Evolutionary conservation across 177 flowering plant species (phyloP), one percentile per base, ranked within the genome.

Genomic region (Telopea speciosissima): DNA sequence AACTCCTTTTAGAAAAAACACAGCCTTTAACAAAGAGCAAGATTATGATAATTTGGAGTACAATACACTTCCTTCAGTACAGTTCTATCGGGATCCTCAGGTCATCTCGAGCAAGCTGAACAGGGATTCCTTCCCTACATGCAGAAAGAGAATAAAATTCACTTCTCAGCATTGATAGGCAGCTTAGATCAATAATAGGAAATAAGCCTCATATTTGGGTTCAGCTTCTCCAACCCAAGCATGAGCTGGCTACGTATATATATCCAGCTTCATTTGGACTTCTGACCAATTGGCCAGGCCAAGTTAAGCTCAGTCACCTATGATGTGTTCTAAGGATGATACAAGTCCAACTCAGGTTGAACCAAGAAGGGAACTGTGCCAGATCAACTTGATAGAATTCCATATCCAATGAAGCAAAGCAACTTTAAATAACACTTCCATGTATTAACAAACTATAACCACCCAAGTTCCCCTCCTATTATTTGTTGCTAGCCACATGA

Each of bases 31-130:
- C 14, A 44, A 9, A 44, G 14, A 44, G 49, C 49, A 44, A 44
- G 49, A 44, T 9, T 13, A 44, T 44, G 49, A 9, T 9, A 44
- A 44, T 44, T 44, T 44, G 11, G 49, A 13, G 49, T 44, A 44
- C 14, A 4, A 28, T 54, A 23, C 3, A 9, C 63, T 60, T 42
- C 80, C 87, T 79, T 77, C 69, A 59, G 85, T 73, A 90, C 25
- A 95, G 83, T 67, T 87, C 86, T 60, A 95, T 71, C 8, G 90
- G 84, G 64, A 95, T 62, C 76, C 87, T 85, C 79, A 91, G 79
- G 44, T 98, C 98, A 79, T 95, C 99, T 69, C 74, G 83, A 56
- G 99, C 97, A 75, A 95, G 99, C 79, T 89, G 90, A 79, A 95
- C 92, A 0, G 80, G 89, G 36, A 93, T 91, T 73, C 99, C 99